Conservation (phyloP, 768 basidiomycete genomes). For the Russula olivacea region DNA sequence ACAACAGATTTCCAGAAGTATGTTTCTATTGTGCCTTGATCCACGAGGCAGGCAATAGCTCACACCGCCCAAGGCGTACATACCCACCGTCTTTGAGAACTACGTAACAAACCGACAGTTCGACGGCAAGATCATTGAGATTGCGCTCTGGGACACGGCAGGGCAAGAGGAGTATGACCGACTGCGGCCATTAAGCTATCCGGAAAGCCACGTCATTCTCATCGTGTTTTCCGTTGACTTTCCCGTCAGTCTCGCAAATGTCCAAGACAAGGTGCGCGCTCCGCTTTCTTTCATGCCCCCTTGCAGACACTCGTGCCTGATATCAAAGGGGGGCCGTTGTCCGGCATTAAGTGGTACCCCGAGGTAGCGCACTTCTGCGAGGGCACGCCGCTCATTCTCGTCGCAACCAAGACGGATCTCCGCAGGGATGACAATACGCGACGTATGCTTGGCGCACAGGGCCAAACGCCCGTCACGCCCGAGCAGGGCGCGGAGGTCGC, state of each 20-base stretch:
- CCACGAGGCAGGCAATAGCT: conserved; percentile 11
- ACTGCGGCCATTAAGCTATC: conserved; percentile 78
- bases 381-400: conserved; percentile 81
- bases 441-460: conserved; percentile 86
- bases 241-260: conserved; percentile 84
- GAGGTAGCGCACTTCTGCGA: conserved; percentile 92
- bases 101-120: conserved; percentile 83
- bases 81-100: conserved; percentile 93
- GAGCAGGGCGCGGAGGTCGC: conserved; percentile 84
- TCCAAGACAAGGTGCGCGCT: conserved; percentile 71
- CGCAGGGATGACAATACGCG: conserved; percentile 81
- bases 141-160: conserved; percentile 98
- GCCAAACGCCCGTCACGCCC: conserved; percentile 69
- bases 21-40: conserved; percentile 28
- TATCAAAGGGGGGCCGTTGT: background rate
- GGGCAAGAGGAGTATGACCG: conserved; percentile 97
- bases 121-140: conserved; percentile 84
- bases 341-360: conserved; percentile 67
- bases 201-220: conserved; percentile 86
- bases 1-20: conserved; percentile 95
- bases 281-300: background rate
- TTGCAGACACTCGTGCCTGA: conserved; percentile 3
- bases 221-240: conserved; percentile 95
- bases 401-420: conserved; percentile 92
- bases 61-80: conserved; percentile 58